Evolutionary conservation across 306 rosid genomes (phyloP).

Genomic region (Lagenaria siceraria): DNA sequence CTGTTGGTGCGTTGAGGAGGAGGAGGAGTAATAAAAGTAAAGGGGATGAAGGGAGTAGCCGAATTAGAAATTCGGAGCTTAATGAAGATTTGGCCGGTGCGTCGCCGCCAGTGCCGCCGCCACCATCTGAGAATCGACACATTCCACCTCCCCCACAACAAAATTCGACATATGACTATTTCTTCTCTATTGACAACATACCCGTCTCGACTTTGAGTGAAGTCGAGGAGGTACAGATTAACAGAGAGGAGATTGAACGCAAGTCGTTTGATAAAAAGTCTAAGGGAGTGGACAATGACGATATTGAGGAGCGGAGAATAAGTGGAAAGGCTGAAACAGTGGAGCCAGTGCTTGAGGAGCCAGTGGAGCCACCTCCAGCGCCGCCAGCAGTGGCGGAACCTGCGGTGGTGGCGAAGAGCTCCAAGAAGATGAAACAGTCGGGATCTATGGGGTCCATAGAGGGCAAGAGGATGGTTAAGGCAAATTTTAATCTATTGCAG

Average conservation of each 20-base stretch:
- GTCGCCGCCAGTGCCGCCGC: conserved; percentile 27
- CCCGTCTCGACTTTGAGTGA: conserved; percentile 38
- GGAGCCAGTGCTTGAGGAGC: conserved; percentile 18
- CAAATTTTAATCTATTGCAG: conserved; percentile 20
- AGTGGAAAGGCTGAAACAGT: conserved; percentile 8
- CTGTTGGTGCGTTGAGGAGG: conserved; percentile 15
- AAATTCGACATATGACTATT: conserved; percentile 40
- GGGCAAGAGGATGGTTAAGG: conserved; percentile 38
- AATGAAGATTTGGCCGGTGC: conserved; percentile 16
- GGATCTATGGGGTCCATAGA: conserved; percentile 18
- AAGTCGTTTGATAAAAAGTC: conserved; percentile 29
- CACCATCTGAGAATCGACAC: conserved; percentile 17
- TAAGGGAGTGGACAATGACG: conserved; percentile 19
- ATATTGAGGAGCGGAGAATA: not conserved
- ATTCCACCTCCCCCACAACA: conserved; percentile 21
- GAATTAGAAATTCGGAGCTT: conserved; percentile 11
- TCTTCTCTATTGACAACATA: conserved; percentile 44
- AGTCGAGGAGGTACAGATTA: conserved; percentile 19
- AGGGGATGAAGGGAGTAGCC: conserved; percentile 12
- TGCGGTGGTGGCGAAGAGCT: not conserved
- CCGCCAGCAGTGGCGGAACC: conserved; percentile 3
- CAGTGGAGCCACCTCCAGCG: conserved; percentile 11
- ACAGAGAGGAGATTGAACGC: conserved; percentile 21
- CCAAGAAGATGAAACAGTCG: conserved; percentile 38
- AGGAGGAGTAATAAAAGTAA: conserved; percentile 25